Evolutionary conservation across 169 alveolate genomes (phyloP).

Genomic region (Plasmodium vivax): DNA sequence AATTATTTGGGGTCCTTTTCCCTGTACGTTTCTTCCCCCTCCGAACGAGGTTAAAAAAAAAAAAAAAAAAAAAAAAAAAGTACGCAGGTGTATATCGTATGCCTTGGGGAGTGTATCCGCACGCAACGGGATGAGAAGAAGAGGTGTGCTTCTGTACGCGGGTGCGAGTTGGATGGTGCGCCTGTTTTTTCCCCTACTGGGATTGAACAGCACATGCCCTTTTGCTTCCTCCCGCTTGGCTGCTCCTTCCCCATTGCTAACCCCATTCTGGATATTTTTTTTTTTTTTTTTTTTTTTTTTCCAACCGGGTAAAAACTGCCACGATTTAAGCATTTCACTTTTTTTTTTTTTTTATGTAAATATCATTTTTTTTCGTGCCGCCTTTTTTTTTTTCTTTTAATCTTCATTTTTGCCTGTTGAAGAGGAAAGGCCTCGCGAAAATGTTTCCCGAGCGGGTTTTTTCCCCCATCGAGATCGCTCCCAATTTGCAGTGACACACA

Average conservation of each 20-base stretch:
- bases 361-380: background rate
- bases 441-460: background rate
- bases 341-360: too few species aligned
- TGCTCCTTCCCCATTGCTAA: background rate
- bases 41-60: background rate
- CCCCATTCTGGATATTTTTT: background rate
- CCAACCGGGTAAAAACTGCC: background rate
- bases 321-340: background rate
- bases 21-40: background rate
- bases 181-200: background rate
- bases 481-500: background rate
- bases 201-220: background rate
- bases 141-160: background rate
- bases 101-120: background rate
- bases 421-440: background rate
- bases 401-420: background rate
- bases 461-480: background rate
- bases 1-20: background rate
- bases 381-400: background rate
- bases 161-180: background rate
- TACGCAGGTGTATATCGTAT: background rate
- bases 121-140: background rate
- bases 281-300: too few species aligned
- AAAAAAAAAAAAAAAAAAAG: too few species aligned
- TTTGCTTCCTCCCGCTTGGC: background rate